phyloP scores from a whole-genome alignment of 768 basidiomycete genomes.

The Kwoniella bestiolae region DNA sequence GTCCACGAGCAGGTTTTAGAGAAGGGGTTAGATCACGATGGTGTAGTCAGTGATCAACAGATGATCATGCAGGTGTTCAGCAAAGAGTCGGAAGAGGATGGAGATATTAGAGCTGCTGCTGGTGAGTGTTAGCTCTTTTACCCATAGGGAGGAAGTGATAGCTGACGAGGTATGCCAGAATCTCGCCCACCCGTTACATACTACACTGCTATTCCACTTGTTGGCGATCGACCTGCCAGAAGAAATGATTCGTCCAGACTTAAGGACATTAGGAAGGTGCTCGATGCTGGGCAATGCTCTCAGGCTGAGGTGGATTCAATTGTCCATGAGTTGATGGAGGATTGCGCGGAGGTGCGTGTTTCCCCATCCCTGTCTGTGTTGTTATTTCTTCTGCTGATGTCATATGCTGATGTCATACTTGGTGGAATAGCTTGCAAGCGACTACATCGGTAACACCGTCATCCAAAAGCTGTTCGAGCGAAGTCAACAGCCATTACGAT shows the following conservation, averaged over 20 bases:
- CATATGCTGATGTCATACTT: slow-evolving; percentile 6
- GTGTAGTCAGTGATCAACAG: slow-evolving; percentile 82
- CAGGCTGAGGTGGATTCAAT: slow-evolving; percentile 89
- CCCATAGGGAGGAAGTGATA: neutral
- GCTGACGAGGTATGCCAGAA: slow-evolving; percentile 62
- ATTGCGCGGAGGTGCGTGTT: slow-evolving; percentile 72
- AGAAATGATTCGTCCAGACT: slow-evolving; percentile 93
- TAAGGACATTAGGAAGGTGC: slow-evolving; percentile 88
- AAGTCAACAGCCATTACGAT: slow-evolving; percentile 74
- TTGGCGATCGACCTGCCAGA: slow-evolving; percentile 80
- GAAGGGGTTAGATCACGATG: slow-evolving; percentile 60
- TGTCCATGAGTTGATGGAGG: slow-evolving; percentile 87
- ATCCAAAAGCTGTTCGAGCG: slow-evolving; percentile 97
- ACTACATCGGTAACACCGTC: slow-evolving; percentile 98
- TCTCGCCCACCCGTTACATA: slow-evolving; percentile 93
- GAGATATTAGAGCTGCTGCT: slow-evolving; percentile 80
- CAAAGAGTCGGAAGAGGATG: slow-evolving; percentile 76
- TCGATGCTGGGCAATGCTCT: slow-evolving; percentile 85
- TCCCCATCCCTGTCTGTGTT: neutral
- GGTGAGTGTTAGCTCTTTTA: slow-evolving; percentile 64
- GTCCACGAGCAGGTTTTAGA: slow-evolving; percentile 52
- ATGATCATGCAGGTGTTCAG: slow-evolving; percentile 95
- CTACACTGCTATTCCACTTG: slow-evolving; percentile 90
- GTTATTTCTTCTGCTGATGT: neutral
- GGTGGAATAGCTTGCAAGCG: slow-evolving; percentile 71